Base-by-base conservation (phyloP, 495 filamentous ascomycete genomes). In the Jackrogersella multiformis region DNA sequence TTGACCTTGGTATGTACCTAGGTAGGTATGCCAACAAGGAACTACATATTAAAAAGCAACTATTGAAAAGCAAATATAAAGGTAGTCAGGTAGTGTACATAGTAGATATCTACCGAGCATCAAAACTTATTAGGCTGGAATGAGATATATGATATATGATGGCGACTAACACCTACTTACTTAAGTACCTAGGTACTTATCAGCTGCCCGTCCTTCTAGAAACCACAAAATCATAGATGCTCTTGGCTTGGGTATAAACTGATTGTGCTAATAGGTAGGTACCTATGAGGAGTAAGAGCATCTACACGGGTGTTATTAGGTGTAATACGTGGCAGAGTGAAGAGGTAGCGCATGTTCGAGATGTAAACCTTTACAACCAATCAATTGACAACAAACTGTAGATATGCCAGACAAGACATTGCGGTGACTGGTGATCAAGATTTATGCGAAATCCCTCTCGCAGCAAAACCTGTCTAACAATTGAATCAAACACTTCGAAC, bases 251-350 rank as follows among this genome's bases (percentile, higher is more conserved):
- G 42, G 42, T 46, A 46, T 45, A 45, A 44, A 42, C 38, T 28
- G 24, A 44, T 24, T 45, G 12, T 38, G 38, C 44, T 20, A 36
- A 9, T n/a, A n/a, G n/a, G n/a, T n/a, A n/a, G n/a, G n/a, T n/a
- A n/a, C 60, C 55, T 48, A 59, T 57, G 61, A 56, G 46, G 53
- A 48, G 9, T 26, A 39, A 46, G 52, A 59, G 45, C 38, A 44
- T 51, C 35, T 61, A 30, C 26, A 39, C 55, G 28, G 35, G 39
- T 42, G 49, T 21, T 56, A 56, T 67, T 49, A 21, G 35, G 39
- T 42, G 49, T 21, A 61, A 56, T 67, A 67, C 64, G 64, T 67
- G 64, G 64, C 64, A 67, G n/a, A 41, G 57, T 41, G 44, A 59
- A 74, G 45, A 57, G 23, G 42, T 57, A 57, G 57, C 46, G n/a